Evolutionary conservation across 192 early-diverging fungal species (phyloP).

Genomic region (Coemansia sp.): DNA sequence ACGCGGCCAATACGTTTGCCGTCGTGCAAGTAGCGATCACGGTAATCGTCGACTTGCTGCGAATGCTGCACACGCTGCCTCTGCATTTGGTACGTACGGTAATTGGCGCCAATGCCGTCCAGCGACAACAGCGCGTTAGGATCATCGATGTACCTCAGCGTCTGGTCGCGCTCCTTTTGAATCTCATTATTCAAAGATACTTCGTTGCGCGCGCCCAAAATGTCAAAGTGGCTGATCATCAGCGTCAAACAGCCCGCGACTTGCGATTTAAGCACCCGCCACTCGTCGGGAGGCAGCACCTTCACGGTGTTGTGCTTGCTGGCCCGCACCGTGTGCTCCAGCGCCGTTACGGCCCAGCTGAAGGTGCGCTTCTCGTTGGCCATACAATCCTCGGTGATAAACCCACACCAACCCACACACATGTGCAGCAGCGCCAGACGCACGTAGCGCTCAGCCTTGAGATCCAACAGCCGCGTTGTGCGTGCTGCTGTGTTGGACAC

Average conservation of each 20-base stretch:
- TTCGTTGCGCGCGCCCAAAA: conserved; percentile 64
- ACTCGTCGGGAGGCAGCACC: conserved; percentile 70
- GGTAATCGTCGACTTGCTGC: conserved; percentile 32
- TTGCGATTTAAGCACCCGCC: conserved; percentile 67
- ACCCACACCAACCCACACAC: conserved; percentile 86
- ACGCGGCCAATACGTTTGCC: conserved; percentile 69
- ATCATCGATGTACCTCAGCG: conserved; percentile 22
- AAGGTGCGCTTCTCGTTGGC: conserved; percentile 80
- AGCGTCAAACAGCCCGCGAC: conserved; percentile 80
- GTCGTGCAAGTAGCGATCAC: conserved; percentile 29
- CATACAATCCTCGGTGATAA: conserved; percentile 81
- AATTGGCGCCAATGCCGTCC: conserved; percentile 43
- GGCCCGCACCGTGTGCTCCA: conserved; percentile 81
- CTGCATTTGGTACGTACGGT: conserved; percentile 47
- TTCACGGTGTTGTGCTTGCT: conserved; percentile 74
- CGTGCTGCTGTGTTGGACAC: conserved; percentile 65
- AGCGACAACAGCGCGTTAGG: conserved; percentile 41
- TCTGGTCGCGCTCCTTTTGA: conserved; percentile 29
- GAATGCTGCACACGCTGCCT: conserved; percentile 38
- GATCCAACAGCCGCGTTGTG: conserved; percentile 62
- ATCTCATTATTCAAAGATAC: conserved; percentile 31
- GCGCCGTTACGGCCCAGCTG: conserved; percentile 81
- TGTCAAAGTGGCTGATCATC: conserved; percentile 82
- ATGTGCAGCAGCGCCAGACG: conserved; percentile 71
- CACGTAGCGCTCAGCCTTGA: conserved; percentile 61